Evolutionary conservation across 441 rosid genomes (phyloP).

Genomic region (Corymbia calophylla): DNA sequence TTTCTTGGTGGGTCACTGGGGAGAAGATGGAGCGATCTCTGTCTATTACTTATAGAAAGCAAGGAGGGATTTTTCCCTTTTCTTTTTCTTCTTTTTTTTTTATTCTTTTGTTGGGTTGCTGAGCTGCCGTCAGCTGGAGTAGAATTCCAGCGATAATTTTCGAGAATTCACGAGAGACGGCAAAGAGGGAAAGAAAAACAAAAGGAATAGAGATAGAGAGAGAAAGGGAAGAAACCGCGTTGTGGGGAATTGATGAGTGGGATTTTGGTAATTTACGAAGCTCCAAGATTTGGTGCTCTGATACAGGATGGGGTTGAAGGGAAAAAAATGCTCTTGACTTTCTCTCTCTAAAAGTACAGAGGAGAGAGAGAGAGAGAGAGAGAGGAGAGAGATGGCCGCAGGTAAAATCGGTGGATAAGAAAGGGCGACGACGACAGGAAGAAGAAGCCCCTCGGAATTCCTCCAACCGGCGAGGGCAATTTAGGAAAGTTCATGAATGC

Average conservation of each 20-base stretch:
- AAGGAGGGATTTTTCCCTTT: neutral
- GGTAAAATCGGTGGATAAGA: neutral
- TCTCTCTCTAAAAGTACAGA: neutral
- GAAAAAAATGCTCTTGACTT: neutral
- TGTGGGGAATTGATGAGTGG: neutral
- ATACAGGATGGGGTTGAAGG: too few species aligned
- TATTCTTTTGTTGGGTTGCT: neutral
- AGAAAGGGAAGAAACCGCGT: neutral
- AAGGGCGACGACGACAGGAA: neutral
- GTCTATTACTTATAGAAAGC: neutral
- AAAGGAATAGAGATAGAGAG: neutral
- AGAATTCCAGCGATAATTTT: neutral
- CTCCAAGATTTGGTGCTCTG: neutral
- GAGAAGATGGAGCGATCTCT: neutral
- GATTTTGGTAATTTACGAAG: neutral
- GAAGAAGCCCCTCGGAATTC: neutral
- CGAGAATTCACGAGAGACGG: neutral
- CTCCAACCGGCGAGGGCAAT: neutral
- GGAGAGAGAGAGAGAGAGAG: too few species aligned
- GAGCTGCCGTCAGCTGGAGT: neutral
- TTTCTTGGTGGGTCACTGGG: neutral
- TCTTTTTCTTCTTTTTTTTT: neutral
- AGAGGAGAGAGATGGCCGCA: neutral
- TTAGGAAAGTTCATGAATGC: neutral
- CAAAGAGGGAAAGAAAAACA: neutral